Evolutionary conservation across 495 filamentous ascomycete species (phyloP), one percentile per base, ranked within the genome.

Genomic region (Neurospora sp.): DNA sequence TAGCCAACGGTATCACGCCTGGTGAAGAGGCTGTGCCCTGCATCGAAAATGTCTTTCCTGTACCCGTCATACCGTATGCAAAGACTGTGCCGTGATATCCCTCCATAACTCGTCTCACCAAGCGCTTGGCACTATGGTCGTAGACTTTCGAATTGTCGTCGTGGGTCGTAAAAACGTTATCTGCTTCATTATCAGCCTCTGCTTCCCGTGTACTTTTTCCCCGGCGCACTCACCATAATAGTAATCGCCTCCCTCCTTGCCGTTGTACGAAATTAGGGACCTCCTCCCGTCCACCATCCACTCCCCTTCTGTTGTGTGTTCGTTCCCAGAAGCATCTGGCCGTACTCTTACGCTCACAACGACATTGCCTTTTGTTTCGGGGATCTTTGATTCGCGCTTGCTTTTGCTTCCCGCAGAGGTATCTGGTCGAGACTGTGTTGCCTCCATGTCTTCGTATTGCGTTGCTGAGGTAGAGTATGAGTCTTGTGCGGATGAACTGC

Each of bases 11-110:
- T 69, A 99, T 99, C 39, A 99, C 96, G 81, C 96, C 96, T 3
- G 96, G 96, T n/a, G 92, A 96, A 5, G 92, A 93, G 69, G 96
- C 94, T 34, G 96, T 99, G 73, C 96, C 96, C 82, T 99, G 96
- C 96, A 99, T 99, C 66, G 94, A 97, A 77, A 98, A 99, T 11
- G 96, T 99, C 82, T 99, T 99, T 59, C 96, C 96, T 3, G 96
- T 99, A 48, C 96, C 96, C 31, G 96, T 99, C 96, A 98, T 98
- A 78, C 96, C 96, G 82, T 99, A 99, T 24, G 96, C 96, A 78
- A 99, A 99, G 19, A 99, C 96, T 2, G 96, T 99, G 72, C 94
- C 96, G 79, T 98, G 95, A 78, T 98, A 99, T 39, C 96, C 96
- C 85, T 99, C 95, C 96, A 99, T 99, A 24, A 99, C 96, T 74